Percentiles rank a stretch among this genome's conserved stretches.
Evolutionary conservation across 345 rosid genomes (phyloP).

Genomic region (Rhodomyrtus tomentosa): DNA sequence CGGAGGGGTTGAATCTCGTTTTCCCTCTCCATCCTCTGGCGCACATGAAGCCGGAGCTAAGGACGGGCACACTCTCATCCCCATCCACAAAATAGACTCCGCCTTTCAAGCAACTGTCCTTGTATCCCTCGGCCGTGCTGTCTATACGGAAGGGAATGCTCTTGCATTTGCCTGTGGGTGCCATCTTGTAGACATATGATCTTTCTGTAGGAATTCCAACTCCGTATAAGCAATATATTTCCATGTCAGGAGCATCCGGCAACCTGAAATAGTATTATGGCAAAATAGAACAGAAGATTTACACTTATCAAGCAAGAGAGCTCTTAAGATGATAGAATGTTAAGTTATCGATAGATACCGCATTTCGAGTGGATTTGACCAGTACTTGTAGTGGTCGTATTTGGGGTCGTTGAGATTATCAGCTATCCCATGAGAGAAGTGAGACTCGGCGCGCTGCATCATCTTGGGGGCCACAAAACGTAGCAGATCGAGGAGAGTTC

Average conservation of each 20-base stretch:
- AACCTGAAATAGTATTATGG: slow-evolving; percentile 23
- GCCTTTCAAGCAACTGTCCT: slow-evolving; percentile 29
- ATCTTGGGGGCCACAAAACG: slow-evolving; percentile 53
- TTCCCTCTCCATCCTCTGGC: slow-evolving; percentile 67
- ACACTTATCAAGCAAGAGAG: not conserved
- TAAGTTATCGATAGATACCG: slow-evolving; percentile 14
- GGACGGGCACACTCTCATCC: slow-evolving; percentile 49
- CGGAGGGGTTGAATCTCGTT: slow-evolving; percentile 63
- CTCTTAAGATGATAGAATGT: not conserved
- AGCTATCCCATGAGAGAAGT: slow-evolving; percentile 70
- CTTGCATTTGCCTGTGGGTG: slow-evolving; percentile 32
- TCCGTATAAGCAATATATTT: slow-evolving; percentile 54
- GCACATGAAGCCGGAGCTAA: slow-evolving; percentile 69
- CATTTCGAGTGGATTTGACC: slow-evolving; percentile 75
- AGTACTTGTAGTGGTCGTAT: slow-evolving; percentile 47
- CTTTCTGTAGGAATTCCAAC: slow-evolving; percentile 67
- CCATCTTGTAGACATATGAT: slow-evolving; percentile 50
- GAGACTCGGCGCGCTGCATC: slow-evolving; percentile 56
- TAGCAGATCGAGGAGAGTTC: slow-evolving; percentile 34
- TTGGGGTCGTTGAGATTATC: slow-evolving; percentile 57
- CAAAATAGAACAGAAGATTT: not conserved
- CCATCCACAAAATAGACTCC: slow-evolving; percentile 47
- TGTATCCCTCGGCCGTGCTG: slow-evolving; percentile 28
- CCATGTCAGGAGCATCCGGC: slow-evolving; percentile 66
- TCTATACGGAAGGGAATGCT: slow-evolving; percentile 62